Conservation (phyloP, 129 eudicot species). For the Daucus carota region DH1_v3.0 NC_030381.2:2467501-2468000, state of each 20-base stretch:
- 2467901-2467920: neutral
- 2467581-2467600: neutral
- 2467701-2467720: neutral
- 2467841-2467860: neutral
- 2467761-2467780: neutral
- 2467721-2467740: neutral
- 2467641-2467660: too few species aligned
- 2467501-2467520: neutral
- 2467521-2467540: neutral
- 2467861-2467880: neutral
- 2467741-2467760: neutral
- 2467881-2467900: neutral
- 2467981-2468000: too few species aligned
- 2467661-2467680: neutral
- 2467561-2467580: neutral
- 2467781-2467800: conserved; percentile 1
- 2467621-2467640: neutral
- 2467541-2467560: neutral
- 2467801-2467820: neutral
- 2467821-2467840: conserved; percentile 6
- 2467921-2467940: neutral
- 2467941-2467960: neutral
- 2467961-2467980: neutral
- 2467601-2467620: neutral
- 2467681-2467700: neutral